phyloP scores from a whole-genome alignment of 148 eudicot genomes.

The Fagopyrum homotropicum region DNA sequence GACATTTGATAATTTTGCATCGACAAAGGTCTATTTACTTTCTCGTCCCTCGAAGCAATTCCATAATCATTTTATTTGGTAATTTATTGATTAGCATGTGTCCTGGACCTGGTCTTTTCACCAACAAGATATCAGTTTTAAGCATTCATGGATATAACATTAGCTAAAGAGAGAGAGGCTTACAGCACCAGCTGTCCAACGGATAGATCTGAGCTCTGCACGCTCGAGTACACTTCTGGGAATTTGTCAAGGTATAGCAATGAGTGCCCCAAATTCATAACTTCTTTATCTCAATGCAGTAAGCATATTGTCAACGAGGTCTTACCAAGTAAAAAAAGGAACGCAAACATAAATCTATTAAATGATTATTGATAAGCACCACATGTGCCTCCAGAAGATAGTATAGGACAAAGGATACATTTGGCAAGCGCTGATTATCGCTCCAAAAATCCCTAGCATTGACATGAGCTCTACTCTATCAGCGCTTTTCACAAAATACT shows the following conservation, averaged over 20 bases:
- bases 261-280: background rate
- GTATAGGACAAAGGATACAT: constrained; percentile 36
- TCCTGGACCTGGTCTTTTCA: no score
- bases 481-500: constrained; percentile 77
- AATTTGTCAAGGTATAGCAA: constrained; percentile 11
- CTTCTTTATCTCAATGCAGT: background rate
- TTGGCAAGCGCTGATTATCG: constrained; percentile 69
- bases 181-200: constrained; percentile 84
- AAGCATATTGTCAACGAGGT: background rate
- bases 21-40: background rate
- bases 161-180: constrained; percentile 18
- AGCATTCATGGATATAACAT: background rate
- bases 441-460: constrained; percentile 82
- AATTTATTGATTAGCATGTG: no score
- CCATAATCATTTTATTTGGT: background rate
- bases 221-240: constrained; percentile 78
- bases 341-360: background rate
- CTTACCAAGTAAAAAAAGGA: background rate
- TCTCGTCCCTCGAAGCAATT: no score
- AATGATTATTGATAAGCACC: background rate
- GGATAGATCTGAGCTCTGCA: constrained; percentile 56
- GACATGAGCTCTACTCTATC: constrained; percentile 85
- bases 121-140: no score
- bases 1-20: background rate
- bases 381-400: background rate